Base-by-base conservation (phyloP, 768 basidiomycete genomes). In the Austroboletus eburneus region DNA sequence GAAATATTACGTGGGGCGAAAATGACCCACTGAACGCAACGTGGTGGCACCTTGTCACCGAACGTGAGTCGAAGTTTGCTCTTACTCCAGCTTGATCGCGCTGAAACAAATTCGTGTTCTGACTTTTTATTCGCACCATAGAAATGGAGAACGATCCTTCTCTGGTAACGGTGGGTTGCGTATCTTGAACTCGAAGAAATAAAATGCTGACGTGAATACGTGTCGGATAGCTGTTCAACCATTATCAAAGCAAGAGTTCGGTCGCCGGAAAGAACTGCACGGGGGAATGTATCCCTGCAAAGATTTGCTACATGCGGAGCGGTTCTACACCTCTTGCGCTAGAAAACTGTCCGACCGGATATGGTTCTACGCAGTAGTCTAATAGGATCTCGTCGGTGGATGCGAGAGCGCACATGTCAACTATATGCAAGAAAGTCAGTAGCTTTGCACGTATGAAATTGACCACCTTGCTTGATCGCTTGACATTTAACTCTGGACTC, bases 31-130 rank as follows among this genome's bases (percentile, higher is more conserved):
- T 87, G 47, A 87, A 87, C 51, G 83, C 81, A 5, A 86, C 84
- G 1, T 87, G 81, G 79, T 87, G 83, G 84, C 85, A 87, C 61
- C 74, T 63, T 22, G 81, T 86, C 30, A 86, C 85, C 2, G 81
- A 86, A 68, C 73, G 80, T 78, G 45, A 42, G 72, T 60, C 25
- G 14, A 12, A 7, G 5, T 29, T 29, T 29, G 13, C 29, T 29
- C 13, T 29, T 29, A 7, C 29, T 29, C 13, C 8, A 29, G 29
- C 13, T 13, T 7, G 29, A 29, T 7, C 27, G 12, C 27, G 12
- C 12, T 12, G 27, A 34, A 14, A 34, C 33, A 8, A 16, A 34
- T 14, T 12, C 25, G 16, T 30, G 20, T 39, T 3, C 43, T 21
- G 5, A n/a, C 32, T 17, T 5, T 22, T 22, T n/a, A 14, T 6